Conservation (phyloP, 768 basidiomycete genomes). For the Pisolithus marmoratus region DNA sequence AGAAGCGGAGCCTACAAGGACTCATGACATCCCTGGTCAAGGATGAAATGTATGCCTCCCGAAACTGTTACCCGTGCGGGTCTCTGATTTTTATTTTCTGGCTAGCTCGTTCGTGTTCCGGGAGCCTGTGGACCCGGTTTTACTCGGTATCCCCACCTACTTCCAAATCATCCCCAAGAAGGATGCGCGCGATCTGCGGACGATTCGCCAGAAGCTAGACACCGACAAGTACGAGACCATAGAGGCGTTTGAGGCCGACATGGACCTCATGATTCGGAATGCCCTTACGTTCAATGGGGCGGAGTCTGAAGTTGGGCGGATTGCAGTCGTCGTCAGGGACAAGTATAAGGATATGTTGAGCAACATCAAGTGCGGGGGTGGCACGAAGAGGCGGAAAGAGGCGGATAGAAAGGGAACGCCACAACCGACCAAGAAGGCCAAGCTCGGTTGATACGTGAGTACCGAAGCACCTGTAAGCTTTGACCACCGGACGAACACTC, state of each 20-base stretch:
- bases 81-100: background rate
- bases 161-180: slow-evolving; percentile 80
- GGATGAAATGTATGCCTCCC: slow-evolving; percentile 55
- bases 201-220: slow-evolving; percentile 78
- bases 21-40: slow-evolving; percentile 64
- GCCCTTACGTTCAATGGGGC: slow-evolving; percentile 84
- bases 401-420: slow-evolving; percentile 51
- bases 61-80: background rate
- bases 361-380: slow-evolving; percentile 35
- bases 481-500: background rate
- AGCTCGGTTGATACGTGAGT: slow-evolving; percentile 39
- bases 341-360: slow-evolving; percentile 51
- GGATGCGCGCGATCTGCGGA: slow-evolving; percentile 80
- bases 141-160: slow-evolving; percentile 80
- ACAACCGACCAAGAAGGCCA: slow-evolving; percentile 65
- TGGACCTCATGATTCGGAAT: slow-evolving; percentile 84
- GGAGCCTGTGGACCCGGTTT: slow-evolving; percentile 84
- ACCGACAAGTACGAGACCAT: slow-evolving; percentile 74
- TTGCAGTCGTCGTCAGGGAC: slow-evolving; percentile 46
- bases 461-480: background rate
- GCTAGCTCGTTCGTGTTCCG: slow-evolving; percentile 71
- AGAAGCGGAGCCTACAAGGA: slow-evolving; percentile 73
- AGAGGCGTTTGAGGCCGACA: slow-evolving; percentile 78
- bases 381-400: slow-evolving; percentile 71
- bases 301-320: slow-evolving; percentile 70